These are phyloP conservation scores for Pseudopithomyces maydicus DNA, from an alignment of 2,329 filamentous ascomycete species.

Conservation along the genomic window DNA sequence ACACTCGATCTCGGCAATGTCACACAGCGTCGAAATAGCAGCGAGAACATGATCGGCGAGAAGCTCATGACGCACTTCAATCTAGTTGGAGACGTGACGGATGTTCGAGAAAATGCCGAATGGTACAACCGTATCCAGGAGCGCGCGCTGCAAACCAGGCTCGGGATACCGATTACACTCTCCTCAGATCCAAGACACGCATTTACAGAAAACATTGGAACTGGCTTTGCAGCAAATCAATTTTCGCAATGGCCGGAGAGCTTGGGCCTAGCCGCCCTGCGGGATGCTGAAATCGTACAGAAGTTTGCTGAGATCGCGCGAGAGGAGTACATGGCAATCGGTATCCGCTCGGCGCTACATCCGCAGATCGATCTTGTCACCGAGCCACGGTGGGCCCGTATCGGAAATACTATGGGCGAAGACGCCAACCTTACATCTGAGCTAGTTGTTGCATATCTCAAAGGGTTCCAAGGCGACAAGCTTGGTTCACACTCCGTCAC, in stretches of 20 bases:
- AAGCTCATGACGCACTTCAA: constrained; percentile 55
- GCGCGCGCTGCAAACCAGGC: constrained; percentile 50
- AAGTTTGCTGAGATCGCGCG: constrained; percentile 57
- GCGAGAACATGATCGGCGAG: constrained; percentile 40
- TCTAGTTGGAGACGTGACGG: constrained; percentile 50
- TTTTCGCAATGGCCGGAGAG: constrained; percentile 60
- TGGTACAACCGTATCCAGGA: constrained; percentile 52
- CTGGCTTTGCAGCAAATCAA: constrained; percentile 48
- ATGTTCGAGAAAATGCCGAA: constrained; percentile 42
- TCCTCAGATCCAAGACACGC: constrained; percentile 56
- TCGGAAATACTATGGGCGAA: constrained; percentile 55
- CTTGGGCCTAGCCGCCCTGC: constrained; percentile 56
- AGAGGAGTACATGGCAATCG: constrained; percentile 52
- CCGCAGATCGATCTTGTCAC: constrained; percentile 59
- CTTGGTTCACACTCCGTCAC: constrained; percentile 53
- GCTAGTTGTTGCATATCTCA: constrained; percentile 52
- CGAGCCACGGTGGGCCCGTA: constrained; percentile 58
- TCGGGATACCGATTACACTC: constrained; percentile 57
- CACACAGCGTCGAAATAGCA: constrained; percentile 25
- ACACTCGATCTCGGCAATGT: constrained; percentile 29
- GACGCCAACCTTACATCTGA: constrained; percentile 49
- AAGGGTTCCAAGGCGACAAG: constrained; percentile 53
- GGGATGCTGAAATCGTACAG: constrained; percentile 50
- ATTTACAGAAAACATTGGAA: constrained; percentile 52
- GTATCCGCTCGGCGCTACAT: constrained; percentile 55